These are phyloP conservation scores for Lipomyces starkeyi DNA, from an alignment of 805 yeast genomes.

Conservation along the genomic window DNA sequence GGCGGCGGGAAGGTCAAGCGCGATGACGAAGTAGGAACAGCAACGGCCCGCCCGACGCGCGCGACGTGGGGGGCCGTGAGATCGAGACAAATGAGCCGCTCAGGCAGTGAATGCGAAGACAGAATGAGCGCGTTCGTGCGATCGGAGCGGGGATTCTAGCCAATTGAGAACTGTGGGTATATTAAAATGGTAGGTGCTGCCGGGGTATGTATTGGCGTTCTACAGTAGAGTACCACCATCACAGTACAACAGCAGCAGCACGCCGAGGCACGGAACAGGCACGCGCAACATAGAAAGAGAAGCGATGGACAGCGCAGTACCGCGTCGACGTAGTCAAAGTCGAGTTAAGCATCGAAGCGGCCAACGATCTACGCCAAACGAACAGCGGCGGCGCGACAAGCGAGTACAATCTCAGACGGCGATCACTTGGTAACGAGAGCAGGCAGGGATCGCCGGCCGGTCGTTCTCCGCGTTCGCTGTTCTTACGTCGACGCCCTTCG, in stretches of 20 bases:
- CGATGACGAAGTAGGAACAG: slow-evolving; percentile 1
- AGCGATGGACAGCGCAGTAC: background rate
- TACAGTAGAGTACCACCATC: too few species aligned
- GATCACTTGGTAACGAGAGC: background rate
- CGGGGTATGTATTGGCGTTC: too few species aligned
- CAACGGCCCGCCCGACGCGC: background rate
- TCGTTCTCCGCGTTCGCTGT: background rate
- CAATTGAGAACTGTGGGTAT: background rate
- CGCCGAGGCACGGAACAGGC: background rate
- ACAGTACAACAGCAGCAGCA: background rate
- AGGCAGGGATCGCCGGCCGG: slow-evolving; percentile 1
- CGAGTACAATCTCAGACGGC: background rate
- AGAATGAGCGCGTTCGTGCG: background rate
- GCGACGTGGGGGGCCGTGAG: background rate
- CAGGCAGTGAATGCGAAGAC: background rate
- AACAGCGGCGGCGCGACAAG: slow-evolving; percentile 1
- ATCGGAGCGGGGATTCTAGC: background rate
- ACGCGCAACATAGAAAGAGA: background rate
- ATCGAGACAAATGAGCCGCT: background rate
- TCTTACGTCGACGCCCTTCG: background rate
- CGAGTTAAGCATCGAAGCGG: background rate
- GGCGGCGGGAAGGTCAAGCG: background rate
- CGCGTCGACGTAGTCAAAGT: background rate
- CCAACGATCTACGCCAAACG: background rate
- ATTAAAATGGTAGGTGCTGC: too few species aligned